Percentiles rank a stretch among this genome's conserved stretches.
Evolutionary conservation across 192 early-diverging fungal genomes (phyloP).

Genomic region (Chytriomyces hyalinus): DNA sequence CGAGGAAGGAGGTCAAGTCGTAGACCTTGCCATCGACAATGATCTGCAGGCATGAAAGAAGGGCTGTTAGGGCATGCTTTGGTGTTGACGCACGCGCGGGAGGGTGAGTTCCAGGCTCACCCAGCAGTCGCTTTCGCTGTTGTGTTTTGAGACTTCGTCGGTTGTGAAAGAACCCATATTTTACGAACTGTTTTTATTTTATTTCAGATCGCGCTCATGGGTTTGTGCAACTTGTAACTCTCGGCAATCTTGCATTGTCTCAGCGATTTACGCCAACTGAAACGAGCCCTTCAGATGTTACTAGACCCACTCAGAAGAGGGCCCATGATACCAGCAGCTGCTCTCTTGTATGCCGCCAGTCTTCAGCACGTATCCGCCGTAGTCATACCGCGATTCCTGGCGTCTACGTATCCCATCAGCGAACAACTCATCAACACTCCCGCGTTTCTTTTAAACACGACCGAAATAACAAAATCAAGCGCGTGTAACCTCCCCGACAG

Average conservation of each 20-base stretch:
- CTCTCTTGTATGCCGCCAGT: no score
- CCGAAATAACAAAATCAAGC: neutral
- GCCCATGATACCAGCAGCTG: no score
- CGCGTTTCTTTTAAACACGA: neutral
- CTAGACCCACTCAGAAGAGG: no score
- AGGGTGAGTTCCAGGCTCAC: constrained; percentile 34
- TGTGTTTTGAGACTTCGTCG: constrained; percentile 74
- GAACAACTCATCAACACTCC: neutral
- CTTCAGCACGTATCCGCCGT: neutral
- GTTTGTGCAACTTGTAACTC: neutral
- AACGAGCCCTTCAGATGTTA: no score
- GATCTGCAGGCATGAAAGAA: constrained; percentile 4
- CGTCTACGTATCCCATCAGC: constrained; percentile 5
- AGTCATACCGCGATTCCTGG: constrained; percentile 6
- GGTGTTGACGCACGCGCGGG: neutral
- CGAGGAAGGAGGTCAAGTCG: constrained; percentile 43
- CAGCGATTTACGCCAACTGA: no score
- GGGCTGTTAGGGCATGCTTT: neutral
- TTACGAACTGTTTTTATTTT: constrained; percentile 35
- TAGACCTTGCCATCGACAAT: constrained; percentile 58
- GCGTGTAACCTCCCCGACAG: neutral
- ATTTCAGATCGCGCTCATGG: neutral
- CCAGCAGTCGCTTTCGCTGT: constrained; percentile 71
- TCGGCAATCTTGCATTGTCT: neutral
- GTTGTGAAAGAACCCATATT: constrained; percentile 39